Conservation (phyloP, 176 grass and related monocot species). For the Areca catechu region DNA sequence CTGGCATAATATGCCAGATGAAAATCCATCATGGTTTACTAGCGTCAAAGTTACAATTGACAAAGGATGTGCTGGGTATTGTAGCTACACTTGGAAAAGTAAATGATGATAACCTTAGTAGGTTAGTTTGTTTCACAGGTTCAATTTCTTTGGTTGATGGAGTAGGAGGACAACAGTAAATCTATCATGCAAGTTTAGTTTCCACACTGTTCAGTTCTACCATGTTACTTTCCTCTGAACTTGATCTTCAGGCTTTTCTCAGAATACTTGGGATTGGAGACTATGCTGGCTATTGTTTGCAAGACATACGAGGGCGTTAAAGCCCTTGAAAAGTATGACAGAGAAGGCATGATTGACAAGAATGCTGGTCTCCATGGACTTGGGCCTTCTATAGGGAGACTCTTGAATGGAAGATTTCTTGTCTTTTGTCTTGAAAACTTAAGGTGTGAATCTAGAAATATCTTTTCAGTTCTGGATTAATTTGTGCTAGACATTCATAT, state of each 20-base stretch:
- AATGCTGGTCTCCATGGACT: slow-evolving; percentile 50
- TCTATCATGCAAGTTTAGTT: too few relatives aligned
- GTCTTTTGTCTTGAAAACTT: slow-evolving; percentile 82
- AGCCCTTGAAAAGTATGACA: slow-evolving; percentile 65
- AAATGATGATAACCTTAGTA: slow-evolving; percentile 66
- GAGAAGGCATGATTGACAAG: slow-evolving; percentile 54
- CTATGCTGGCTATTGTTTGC: slow-evolving; percentile 82
- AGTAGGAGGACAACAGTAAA: too few relatives aligned
- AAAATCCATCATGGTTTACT: slow-evolving; percentile 23
- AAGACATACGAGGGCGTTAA: slow-evolving; percentile 67
- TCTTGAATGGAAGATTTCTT: slow-evolving; percentile 48
- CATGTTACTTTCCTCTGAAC: too few relatives aligned
- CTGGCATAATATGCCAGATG: slow-evolving; percentile 49
- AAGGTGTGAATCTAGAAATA: slow-evolving; percentile 27
- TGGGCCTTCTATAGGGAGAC: slow-evolving; percentile 32
- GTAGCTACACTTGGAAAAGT: slow-evolving; percentile 74
- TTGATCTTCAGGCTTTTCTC: slow-evolving; percentile 39
- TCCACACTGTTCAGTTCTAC: too few relatives aligned
- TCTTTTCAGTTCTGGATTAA: not conserved
- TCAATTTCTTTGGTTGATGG: too few relatives aligned
- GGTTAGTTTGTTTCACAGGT: slow-evolving; percentile 9
- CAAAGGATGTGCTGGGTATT: slow-evolving; percentile 58
- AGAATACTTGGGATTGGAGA: slow-evolving; percentile 75
- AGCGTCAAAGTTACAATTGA: slow-evolving; percentile 31
- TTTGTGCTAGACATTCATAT: too few relatives aligned